phyloP scores from a whole-genome alignment of 1,284 basidiomycete species.

The Malassezia pachydermatis region DNA sequence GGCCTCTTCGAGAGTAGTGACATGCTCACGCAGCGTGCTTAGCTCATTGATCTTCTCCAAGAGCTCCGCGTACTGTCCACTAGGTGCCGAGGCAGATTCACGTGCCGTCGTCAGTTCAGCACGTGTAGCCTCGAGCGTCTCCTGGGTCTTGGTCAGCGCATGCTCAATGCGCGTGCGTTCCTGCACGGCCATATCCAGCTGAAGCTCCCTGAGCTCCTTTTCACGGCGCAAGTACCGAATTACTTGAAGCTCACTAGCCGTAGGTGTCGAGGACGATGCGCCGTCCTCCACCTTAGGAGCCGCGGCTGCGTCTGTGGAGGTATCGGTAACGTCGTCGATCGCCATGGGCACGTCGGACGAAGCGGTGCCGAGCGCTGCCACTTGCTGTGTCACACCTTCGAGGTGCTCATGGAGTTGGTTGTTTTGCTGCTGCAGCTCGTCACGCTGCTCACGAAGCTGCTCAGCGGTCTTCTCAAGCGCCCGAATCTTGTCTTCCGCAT shows the following conservation, averaged over 20 bases:
- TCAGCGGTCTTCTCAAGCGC: constrained; percentile 65
- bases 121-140: constrained; percentile 60
- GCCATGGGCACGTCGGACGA: constrained; percentile 1
- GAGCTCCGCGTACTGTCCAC: constrained; percentile 67
- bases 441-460: constrained; percentile 61
- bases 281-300: constrained; percentile 53
- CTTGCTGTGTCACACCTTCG: constrained; percentile 71
- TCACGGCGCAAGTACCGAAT: constrained; percentile 74
- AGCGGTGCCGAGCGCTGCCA: constrained; percentile 55
- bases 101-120: constrained; percentile 34
- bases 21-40: constrained; percentile 76
- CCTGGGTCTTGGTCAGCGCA: constrained; percentile 64
- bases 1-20: constrained; percentile 69
- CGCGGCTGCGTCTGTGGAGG: constrained; percentile 46
- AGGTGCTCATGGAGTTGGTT: constrained; percentile 69
- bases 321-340: constrained; percentile 20
- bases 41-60: constrained; percentile 78
- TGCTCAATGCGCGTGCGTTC: constrained; percentile 66
- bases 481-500: constrained; percentile 69
- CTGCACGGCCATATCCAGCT: constrained; percentile 73
- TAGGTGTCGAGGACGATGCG: not conserved
- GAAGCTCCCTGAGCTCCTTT: constrained; percentile 79
- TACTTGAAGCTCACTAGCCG: constrained; percentile 56
- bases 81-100: constrained; percentile 51
- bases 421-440: constrained; percentile 69